Evolutionary conservation across 768 basidiomycete species (phyloP), one percentile per base, ranked within the genome.

Genomic region (Gyrodon lividus): DNA sequence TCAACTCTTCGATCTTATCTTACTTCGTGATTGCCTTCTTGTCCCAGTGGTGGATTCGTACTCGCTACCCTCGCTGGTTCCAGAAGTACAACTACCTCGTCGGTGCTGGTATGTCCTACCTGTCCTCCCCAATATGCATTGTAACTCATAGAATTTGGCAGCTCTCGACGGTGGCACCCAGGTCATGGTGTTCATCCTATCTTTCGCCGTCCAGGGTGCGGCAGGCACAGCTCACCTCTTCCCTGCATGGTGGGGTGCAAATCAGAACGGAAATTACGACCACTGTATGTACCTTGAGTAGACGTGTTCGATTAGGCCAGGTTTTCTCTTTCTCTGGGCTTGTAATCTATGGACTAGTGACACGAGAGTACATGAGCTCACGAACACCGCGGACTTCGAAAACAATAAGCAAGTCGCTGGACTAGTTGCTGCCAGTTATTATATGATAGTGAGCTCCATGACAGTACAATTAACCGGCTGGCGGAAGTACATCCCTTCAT

Each of bases 231-330:
- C 78, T 0, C 75, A 79, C 56, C 55, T 77, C 22, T 82, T 81
- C 67, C 78, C 80, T n/a, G 52, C 71, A 47, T 81, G 81, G 81
- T 81, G 79, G 81, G 78, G 79, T 17, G 80, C 79, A 6, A 80
- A 82, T 58, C 79, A 81, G 50, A 61, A 59, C 34, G 78, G 78
- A 59, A 70, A 74, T 58, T 72, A 66, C 22, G 66, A 67, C 40
- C 60, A 19, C 8, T 69, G 65, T 43, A n/a, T 54, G 40, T 35
- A 43, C 52, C 52, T 64, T 17, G 14, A 12, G 16, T 64, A 62
- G 41, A 34, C 12, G 17, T 28, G 22, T 44, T 19, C 6, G 13
- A 24, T 17, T 16, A 22, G 22, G n/a, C n/a, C 35, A n/a, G 28
- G 6, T 31, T 6, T 14, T 14, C 24, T 6, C 24, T 51, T 8